Base-by-base conservation (phyloP, 495 filamentous ascomycete species). In the Recurvomyces mirabilis region DNA sequence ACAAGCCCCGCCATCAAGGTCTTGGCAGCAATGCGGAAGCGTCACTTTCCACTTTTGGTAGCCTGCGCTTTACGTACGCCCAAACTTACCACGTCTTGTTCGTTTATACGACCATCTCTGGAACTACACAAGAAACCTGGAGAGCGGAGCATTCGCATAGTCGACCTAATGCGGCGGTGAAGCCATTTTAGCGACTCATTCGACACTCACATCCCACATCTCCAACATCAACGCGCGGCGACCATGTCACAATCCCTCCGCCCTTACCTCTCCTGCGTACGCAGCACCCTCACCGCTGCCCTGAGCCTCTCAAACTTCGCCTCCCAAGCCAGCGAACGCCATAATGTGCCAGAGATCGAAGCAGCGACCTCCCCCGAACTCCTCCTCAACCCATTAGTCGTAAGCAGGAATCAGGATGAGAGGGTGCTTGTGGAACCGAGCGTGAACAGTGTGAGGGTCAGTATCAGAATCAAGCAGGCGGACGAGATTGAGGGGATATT, bases 401-500 rank as follows among this genome's bases (percentile, higher is more conserved):
- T 98, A 51, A 78, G 85, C 24, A 74, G 93, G 29, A 99, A 96
- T 58, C 88, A 96, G 66, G 91, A 94, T 56, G 93, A 96, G 68
- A 77, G 79, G 46, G 86, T 94, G 40, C 67, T 89, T 25, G 93
- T 95, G 53, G 89, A 98, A 65, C 89, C 91, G 1, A 87, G 81
- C 62, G 78, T 94, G 67, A 99, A 99, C 72, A 89, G 83, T 54
- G 82, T 96, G 36, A 77, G 93, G 43, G 78, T 99, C 49, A 89
- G 84, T 68, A 93, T 99, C 64, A 84, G 87, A 68, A 95, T 99
- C 63, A 96, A 96, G 65, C 91, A 96, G 65, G 93, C 91, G 39
- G 93, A 99, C 68, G 93, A 96, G 66, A 99, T 95, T 52, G 93
- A 99, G 62, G 74, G 89, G 62, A 94, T 95, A 40, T 67, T 95